Evolutionary conservation across 2,329 filamentous ascomycete species (phyloP), one percentile per base, ranked within the genome.

Genomic region (Aspergillus sp.): DNA sequence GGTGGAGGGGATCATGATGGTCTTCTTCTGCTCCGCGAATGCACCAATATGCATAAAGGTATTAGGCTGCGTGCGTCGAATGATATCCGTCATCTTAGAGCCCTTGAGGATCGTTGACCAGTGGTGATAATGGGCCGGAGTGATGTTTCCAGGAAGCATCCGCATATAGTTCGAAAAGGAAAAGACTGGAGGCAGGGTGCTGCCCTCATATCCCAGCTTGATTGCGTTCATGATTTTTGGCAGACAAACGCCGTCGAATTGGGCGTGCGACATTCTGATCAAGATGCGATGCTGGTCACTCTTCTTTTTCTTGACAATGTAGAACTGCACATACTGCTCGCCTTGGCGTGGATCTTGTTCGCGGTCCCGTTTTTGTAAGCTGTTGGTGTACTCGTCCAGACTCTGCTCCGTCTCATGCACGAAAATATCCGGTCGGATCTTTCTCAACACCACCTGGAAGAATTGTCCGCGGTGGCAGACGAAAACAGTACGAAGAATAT

Each of bases 201-300:
- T 73, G 5, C 76, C 79, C 45, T 78, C 69, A 53, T 84, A 87
- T 5, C 88, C 77, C 0, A 81, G 79, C 3, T 83, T 84, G 43
- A 90, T 82, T 67, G 89, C 85, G 17, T 80, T 80, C 59, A 89
- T 81, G 19, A 89, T 81, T n/a, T 81, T 76, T 0, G 86, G 84
- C 8, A 90, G 80, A 65, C 85, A 89, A 21, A 90, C 86, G 63
- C 88, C 88, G 64, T 90, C 88, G 69, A 89, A 90, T 65, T 90
- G 87, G 0, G 87, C 85, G 71, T 90, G 88, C 0, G 87, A 89
- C 58, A 90, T 82, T 58, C 87, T 84, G 70, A 89, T 81, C 60
- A 76, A 68, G 36, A 84, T 76, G 13, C 89, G 82, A 49, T 80
- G 79, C 5, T 76, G 72, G 10, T 79, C 69, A 21, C 74, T 76